Conservation (phyloP, 192 early-diverging fungal species). For the Coemansia sp. region DNA sequence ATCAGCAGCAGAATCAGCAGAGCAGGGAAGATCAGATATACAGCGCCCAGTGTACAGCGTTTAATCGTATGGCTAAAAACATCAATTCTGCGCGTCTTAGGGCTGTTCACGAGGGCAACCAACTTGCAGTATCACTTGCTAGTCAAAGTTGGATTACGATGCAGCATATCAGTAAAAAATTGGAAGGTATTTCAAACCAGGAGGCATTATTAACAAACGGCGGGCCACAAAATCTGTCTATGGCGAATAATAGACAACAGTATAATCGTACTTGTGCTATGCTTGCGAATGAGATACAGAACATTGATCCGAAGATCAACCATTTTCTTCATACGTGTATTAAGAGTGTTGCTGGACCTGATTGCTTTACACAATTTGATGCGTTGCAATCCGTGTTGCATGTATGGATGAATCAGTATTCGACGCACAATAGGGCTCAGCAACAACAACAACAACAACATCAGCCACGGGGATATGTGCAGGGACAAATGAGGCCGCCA, state of each 20-base stretch:
- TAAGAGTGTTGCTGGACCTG: background rate
- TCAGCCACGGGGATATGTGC: background rate
- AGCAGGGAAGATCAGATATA: background rate
- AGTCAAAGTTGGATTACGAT: background rate
- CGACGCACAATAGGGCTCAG: background rate
- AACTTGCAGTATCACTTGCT: background rate
- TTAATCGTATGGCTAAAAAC: background rate
- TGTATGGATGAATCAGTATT: background rate
- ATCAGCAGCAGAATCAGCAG: background rate
- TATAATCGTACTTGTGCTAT: background rate
- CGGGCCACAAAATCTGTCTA: background rate
- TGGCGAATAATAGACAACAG: background rate
- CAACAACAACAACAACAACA: conserved; percentile 2
- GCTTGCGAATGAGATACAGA: background rate
- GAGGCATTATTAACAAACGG: background rate
- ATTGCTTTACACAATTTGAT: background rate
- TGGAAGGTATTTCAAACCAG: background rate
- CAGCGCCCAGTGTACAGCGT: background rate
- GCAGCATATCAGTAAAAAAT: background rate
- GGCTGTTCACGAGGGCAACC: background rate
- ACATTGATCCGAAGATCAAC: background rate
- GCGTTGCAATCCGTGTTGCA: background rate
- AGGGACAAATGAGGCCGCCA: too few species aligned
- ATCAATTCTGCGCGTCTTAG: background rate
- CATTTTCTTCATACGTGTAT: background rate